Base-by-base conservation (phyloP, 257 asterid species). In the Gentiana straminea region DNA sequence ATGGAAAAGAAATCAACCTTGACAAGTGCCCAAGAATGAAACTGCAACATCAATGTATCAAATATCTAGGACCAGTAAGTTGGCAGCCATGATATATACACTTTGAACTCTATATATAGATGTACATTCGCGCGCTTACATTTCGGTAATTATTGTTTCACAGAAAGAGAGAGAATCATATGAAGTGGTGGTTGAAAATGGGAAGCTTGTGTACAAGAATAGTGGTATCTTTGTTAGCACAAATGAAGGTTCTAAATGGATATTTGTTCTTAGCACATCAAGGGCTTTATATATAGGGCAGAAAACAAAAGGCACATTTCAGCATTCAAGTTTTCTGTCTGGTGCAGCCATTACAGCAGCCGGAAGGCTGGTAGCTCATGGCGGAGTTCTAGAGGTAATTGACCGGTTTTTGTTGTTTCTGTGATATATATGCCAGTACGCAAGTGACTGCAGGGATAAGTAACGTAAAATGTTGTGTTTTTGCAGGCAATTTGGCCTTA, bases 291-390 rank as follows among this genome's bases (percentile, higher is more conserved):
- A 91, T 63, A 73, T 91, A 1, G 98, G 92, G 49, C 80, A 82
- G 75, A 91, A 91, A 83, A 70, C 73, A 45, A 84, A 84, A 62
- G 96, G 98, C 4, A 61, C 65, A 7, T 91, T 91, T 67, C 96
- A 91, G 68, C 98, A 91, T 49, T 91, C 98, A 38, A 91, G 98
- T 67, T 91, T 91, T 79, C 66, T 91, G 4, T 72, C 98, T 8
- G 98, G 98, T 48, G 98, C 82, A 4, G 98, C 96, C 34, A 87
- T 80, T 58, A 91, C 94, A 0, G 95, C 98, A 0, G 98, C 98
- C 1, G 98, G 98, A 41, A 81, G 98, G 69, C 66, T 87, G 62
- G 94, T 91, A 0, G 88, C 95, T 43, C 94, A 68, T 33, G 70
- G 13, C 3, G 98, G 98, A 13, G 65, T 79, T 75, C 90, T 87